A percentile compares a stretch with the other conserved stretches of the same genome.
These are phyloP conservation scores for Pseudogymnoascus sp. DNA, from an alignment of 2,329 filamentous ascomycete genomes.

Conservation along the genomic window DNA sequence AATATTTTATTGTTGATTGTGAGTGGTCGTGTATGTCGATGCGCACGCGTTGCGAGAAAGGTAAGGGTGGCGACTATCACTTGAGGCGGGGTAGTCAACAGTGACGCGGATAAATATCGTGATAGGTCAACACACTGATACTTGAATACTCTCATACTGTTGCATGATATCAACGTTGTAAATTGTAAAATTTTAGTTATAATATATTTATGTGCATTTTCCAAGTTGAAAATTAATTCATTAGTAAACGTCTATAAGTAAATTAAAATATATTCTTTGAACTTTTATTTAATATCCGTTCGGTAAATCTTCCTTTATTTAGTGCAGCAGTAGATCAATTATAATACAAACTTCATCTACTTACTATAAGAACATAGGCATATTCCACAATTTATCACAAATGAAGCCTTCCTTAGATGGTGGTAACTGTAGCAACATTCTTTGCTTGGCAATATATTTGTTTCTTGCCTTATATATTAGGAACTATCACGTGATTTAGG, in stretches of 20 bases:
- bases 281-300: background rate
- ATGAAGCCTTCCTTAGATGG: background rate
- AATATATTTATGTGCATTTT: background rate
- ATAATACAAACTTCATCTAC: background rate
- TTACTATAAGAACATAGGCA: background rate
- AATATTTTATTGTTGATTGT: background rate
- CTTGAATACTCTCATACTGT: background rate
- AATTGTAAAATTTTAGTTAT: background rate
- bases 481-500: background rate
- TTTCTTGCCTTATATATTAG: background rate
- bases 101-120: background rate
- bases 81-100: background rate
- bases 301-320: background rate
- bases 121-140: background rate
- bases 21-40: background rate
- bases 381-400: background rate
- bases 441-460: background rate
- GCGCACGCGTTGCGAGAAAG: background rate
- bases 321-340: background rate
- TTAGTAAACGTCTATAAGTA: too few relatives aligned
- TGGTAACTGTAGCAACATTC: slow-evolving; percentile 3
- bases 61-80: background rate
- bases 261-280: too few relatives aligned
- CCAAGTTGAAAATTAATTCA: too few relatives aligned
- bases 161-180: background rate